These are phyloP conservation scores for Trichoderma sp. DNA, from an alignment of 2,329 filamentous ascomycete genomes.

Conservation along the genomic window DNA sequence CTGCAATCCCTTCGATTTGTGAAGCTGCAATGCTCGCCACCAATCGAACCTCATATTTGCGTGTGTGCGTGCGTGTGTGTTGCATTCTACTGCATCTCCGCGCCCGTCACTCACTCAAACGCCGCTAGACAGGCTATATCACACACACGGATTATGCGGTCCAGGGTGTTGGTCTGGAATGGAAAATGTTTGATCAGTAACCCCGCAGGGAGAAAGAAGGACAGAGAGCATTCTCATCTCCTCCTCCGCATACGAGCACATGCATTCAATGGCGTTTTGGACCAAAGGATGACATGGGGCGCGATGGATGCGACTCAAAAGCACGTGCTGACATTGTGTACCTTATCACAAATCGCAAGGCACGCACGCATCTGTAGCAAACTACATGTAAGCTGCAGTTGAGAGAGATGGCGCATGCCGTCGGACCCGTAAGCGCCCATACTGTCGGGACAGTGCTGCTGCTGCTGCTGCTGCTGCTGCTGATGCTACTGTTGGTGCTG, in stretches of 20 bases:
- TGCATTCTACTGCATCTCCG: background rate
- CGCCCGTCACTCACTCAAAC: background rate
- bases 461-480: background rate
- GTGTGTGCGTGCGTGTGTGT: background rate
- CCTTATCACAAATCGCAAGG: background rate
- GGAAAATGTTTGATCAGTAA: background rate
- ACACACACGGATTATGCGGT: background rate
- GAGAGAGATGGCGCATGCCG: conserved; percentile 2
- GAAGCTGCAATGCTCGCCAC: background rate
- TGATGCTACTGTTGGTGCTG: background rate
- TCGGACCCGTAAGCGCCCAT: conserved; percentile 2
- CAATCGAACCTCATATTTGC: background rate
- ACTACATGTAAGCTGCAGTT: background rate
- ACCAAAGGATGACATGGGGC: background rate
- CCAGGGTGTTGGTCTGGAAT: background rate
- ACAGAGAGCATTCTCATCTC: background rate
- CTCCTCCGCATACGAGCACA: background rate
- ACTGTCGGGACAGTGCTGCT: background rate
- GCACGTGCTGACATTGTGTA: background rate
- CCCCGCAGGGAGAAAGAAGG: background rate
- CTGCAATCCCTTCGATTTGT: background rate
- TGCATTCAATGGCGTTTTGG: background rate
- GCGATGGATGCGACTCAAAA: background rate
- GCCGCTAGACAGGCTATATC: background rate
- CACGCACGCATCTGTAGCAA: background rate